Evolutionary conservation across 257 asterid species (phyloP).

Genomic region (Plantago elongata): DNA sequence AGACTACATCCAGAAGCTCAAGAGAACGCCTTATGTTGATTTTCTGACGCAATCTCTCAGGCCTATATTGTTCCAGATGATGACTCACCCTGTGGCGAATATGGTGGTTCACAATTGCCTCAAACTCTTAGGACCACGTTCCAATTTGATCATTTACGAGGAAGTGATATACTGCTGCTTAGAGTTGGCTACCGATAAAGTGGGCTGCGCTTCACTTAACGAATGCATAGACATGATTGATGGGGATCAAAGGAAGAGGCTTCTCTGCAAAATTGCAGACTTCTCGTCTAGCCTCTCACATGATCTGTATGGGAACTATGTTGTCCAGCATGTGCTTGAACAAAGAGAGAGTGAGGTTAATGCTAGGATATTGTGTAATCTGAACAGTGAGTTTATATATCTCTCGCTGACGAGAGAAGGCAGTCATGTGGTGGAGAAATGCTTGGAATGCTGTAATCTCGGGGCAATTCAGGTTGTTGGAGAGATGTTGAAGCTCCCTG

Average conservation of each 20-base stretch:
- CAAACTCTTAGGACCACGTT: neutral
- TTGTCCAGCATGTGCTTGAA: neutral
- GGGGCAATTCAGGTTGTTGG: neutral
- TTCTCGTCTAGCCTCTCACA: neutral
- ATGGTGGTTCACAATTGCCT: neutral
- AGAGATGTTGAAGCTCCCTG: neutral
- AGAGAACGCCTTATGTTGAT: neutral
- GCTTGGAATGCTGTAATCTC: neutral
- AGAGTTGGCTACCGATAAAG: neutral
- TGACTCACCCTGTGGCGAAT: neutral
- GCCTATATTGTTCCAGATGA: neutral
- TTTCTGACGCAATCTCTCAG: neutral
- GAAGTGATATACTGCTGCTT: neutral
- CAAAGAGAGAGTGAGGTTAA: neutral
- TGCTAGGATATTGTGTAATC: neutral
- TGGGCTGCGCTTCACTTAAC: conserved; percentile 3
- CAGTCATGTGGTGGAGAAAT: conserved; percentile 1
- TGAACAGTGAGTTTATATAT: neutral
- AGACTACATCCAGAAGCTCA: neutral
- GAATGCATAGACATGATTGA: neutral
- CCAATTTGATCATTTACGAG: neutral
- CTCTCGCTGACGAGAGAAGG: conserved; percentile 4
- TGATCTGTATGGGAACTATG: conserved; percentile 5
- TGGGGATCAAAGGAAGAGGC: neutral
- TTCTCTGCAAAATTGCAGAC: neutral